These are phyloP conservation scores for Puccinia polysora DNA, from an alignment of 1,284 basidiomycete species.

Conservation along the genomic window DNA sequence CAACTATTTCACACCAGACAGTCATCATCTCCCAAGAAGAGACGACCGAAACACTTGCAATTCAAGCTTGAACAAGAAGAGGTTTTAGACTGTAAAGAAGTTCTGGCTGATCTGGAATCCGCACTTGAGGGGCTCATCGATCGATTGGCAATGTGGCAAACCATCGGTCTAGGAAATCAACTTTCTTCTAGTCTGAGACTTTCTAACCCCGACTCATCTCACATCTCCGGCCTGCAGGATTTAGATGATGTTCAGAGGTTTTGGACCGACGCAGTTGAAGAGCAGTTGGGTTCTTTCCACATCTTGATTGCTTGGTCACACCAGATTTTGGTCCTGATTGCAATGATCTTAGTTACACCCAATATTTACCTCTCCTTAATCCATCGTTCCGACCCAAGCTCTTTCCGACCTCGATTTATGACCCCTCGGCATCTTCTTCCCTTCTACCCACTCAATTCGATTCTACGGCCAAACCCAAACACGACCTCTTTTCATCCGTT, in stretches of 20 bases:
- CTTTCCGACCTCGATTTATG: constrained; percentile 37
- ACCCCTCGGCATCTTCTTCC: constrained; percentile 13
- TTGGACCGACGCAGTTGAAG: constrained; percentile 42
- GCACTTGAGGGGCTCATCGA: constrained; percentile 34
- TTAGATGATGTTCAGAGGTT: constrained; percentile 29
- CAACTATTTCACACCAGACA: constrained; percentile 16
- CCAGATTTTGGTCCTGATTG: neutral
- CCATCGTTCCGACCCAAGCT: constrained; percentile 40
- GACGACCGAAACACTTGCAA: neutral
- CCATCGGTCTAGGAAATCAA: constrained; percentile 22
- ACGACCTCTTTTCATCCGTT: neutral
- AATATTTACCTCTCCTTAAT: constrained; percentile 19
- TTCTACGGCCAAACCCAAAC: neutral
- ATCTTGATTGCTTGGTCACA: neutral
- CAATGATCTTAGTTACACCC: constrained; percentile 21
- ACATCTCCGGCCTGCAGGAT: neutral
- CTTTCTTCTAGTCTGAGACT: neutral
- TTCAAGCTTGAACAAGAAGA: too few relatives aligned
- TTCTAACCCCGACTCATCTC: neutral
- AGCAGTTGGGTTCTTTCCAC: constrained; percentile 16
- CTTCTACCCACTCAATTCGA: constrained; percentile 17
- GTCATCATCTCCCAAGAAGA: constrained; percentile 28
- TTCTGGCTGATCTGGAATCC: constrained; percentile 17
- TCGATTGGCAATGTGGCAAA: constrained; percentile 41
- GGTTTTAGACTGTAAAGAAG: neutral